Percentiles rank a stretch among this genome's conserved stretches.
Evolutionary conservation across 768 basidiomycete species (phyloP).

Genomic region (Tulasnella calospora): DNA sequence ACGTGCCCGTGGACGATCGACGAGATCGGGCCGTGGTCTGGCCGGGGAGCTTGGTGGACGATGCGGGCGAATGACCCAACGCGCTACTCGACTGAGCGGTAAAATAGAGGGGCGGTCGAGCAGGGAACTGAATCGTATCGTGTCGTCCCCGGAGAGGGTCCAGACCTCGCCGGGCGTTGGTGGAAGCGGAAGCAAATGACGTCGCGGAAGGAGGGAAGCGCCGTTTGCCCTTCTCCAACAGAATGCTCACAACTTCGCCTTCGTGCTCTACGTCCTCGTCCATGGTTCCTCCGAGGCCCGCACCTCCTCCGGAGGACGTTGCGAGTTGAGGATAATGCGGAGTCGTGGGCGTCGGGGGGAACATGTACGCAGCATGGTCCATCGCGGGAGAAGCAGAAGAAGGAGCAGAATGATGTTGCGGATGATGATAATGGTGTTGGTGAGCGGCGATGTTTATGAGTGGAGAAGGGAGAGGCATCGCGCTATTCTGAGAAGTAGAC

Average conservation of each 20-base stretch:
- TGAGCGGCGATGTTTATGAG: background rate
- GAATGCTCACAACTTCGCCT: background rate
- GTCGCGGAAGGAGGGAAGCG: background rate
- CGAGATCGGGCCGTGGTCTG: background rate
- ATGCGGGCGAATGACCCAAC: background rate
- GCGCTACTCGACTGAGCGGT: background rate
- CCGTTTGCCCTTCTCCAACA: background rate
- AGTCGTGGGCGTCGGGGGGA: background rate
- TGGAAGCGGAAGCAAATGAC: background rate
- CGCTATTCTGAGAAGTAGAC: background rate
- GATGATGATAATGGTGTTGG: background rate
- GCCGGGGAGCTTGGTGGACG: background rate
- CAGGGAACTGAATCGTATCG: background rate
- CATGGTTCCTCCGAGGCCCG: background rate
- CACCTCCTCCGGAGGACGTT: too few species aligned
- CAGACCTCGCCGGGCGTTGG: background rate
- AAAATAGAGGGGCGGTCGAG: background rate
- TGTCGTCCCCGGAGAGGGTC: background rate
- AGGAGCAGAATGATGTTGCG: slow-evolving; percentile 3
- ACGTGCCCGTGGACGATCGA: background rate
- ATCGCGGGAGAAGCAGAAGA: slow-evolving; percentile 30
- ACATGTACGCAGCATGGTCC: slow-evolving; percentile 19
- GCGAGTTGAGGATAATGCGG: background rate
- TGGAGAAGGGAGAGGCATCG: background rate
- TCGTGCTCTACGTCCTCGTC: background rate